Conservation (phyloP, 306 rosid genomes). For the Cicer pinnatifidum region DNA sequence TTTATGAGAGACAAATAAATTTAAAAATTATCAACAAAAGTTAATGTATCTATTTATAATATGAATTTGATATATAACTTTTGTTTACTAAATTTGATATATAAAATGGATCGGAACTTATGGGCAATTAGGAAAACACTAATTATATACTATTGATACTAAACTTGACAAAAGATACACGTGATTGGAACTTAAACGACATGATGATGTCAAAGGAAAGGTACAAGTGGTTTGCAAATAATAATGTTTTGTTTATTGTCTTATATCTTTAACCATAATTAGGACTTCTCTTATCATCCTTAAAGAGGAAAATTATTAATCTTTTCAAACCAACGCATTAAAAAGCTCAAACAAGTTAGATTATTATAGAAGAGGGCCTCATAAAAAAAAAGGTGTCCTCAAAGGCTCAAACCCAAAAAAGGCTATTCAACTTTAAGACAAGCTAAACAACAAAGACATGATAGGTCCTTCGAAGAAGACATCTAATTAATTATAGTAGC, state of each 20-base stretch:
- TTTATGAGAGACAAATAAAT: too few relatives aligned
- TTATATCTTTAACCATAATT: constrained; percentile 31
- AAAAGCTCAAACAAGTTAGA: constrained; percentile 35
- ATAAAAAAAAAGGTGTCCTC: constrained; percentile 45
- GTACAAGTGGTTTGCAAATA: constrained; percentile 36
- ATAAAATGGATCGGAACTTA: too few relatives aligned
- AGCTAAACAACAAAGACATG: constrained; percentile 41
- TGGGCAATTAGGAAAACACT: neutral
- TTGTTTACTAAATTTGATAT: too few relatives aligned
- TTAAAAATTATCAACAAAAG: too few relatives aligned
- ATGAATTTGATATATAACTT: too few relatives aligned
- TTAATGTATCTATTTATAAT: too few relatives aligned
- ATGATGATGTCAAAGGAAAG: constrained; percentile 30
- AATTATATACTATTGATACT: constrained; percentile 3
- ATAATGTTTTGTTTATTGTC: constrained; percentile 19
- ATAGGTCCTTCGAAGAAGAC: constrained; percentile 48
- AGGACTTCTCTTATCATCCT: constrained; percentile 27
- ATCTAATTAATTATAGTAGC: constrained; percentile 42
- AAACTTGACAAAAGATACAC: neutral
- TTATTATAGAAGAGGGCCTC: constrained; percentile 48
- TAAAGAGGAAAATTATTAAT: constrained; percentile 31
- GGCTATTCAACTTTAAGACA: constrained; percentile 20
- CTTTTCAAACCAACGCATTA: constrained; percentile 41
- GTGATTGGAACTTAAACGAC: constrained; percentile 31
- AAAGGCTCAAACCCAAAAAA: constrained; percentile 27